A percentile compares a stretch with the other conserved stretches of the same genome.
phyloP scores from a whole-genome alignment of 345 rosid species.

The Salix dunnii region DNA sequence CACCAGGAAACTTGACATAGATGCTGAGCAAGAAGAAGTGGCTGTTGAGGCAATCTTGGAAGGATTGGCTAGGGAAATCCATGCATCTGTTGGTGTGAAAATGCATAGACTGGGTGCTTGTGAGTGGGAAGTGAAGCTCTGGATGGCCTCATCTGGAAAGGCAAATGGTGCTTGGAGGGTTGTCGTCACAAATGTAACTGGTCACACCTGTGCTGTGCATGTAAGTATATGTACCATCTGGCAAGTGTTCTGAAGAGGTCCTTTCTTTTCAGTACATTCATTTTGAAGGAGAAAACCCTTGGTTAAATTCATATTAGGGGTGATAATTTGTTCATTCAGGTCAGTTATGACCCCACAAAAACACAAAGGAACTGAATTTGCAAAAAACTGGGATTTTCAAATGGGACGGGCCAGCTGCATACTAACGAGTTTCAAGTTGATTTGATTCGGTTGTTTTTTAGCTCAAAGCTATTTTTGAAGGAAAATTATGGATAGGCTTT shows the following conservation, averaged over 20 bases:
- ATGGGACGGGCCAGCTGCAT: not conserved
- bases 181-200: conserved; percentile 79
- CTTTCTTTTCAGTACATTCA: not conserved
- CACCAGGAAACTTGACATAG: conserved; percentile 77
- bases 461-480: not conserved
- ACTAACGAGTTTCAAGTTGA: not conserved
- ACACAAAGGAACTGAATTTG: not conserved
- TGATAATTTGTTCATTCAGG: not conserved
- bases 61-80: conserved; percentile 73
- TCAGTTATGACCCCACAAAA: not conserved
- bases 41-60: conserved; percentile 67
- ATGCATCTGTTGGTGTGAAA: conserved; percentile 73
- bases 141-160: conserved; percentile 77
- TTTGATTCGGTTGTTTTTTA: not conserved
- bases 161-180: conserved; percentile 98
- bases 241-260: not conserved
- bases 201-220: conserved; percentile 87
- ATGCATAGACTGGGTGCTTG: conserved; percentile 90
- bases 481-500: not conserved
- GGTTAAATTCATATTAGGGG: not conserved
- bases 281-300: not conserved
- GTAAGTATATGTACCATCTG: conserved; percentile 46
- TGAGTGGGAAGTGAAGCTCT: conserved; percentile 98
- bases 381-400: not conserved
- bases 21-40: conserved; percentile 64